Conservation (phyloP, 495 filamentous ascomycete species). For the Neurospora tetrasperma region DNA sequence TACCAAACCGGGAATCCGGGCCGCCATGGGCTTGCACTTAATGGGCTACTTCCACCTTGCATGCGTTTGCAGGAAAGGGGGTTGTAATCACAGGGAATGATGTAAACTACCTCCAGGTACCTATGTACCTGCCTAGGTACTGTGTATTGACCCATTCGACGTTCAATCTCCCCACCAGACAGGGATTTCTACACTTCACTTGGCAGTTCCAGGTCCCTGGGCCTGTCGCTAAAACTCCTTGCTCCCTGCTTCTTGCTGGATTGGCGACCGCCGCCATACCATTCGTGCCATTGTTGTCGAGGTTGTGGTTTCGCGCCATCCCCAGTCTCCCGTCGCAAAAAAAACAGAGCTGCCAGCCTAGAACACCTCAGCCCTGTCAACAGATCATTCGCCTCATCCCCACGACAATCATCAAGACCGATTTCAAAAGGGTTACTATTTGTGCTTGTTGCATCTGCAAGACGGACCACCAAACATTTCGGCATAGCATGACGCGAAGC, state of each 20-base stretch:
- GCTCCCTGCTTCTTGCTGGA: not conserved
- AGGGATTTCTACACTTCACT: not conserved
- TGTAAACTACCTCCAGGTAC: too few species aligned
- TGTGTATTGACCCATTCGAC: not conserved
- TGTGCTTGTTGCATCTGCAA: not conserved
- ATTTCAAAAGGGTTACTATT: not conserved
- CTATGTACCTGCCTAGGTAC: too few species aligned
- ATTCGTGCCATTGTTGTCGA: not conserved
- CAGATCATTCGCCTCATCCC: not conserved
- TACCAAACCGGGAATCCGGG: not conserved
- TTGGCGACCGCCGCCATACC: not conserved
- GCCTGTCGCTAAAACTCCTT: not conserved
- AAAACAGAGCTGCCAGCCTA: not conserved
- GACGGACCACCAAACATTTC: not conserved
- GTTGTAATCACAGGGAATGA: not conserved
- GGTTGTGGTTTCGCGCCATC: not conserved
- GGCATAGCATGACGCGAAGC: constrained; percentile 2
- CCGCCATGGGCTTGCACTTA: not conserved
- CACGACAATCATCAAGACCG: not conserved
- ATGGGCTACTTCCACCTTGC: not conserved
- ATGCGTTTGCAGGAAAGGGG: not conserved
- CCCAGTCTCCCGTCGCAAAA: not conserved
- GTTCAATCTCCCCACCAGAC: not conserved
- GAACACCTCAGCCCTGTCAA: not conserved
- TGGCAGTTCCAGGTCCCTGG: not conserved